phyloP scores from a whole-genome alignment of 2,329 filamentous ascomycete genomes.

The Celoporthe dispersa region DNA sequence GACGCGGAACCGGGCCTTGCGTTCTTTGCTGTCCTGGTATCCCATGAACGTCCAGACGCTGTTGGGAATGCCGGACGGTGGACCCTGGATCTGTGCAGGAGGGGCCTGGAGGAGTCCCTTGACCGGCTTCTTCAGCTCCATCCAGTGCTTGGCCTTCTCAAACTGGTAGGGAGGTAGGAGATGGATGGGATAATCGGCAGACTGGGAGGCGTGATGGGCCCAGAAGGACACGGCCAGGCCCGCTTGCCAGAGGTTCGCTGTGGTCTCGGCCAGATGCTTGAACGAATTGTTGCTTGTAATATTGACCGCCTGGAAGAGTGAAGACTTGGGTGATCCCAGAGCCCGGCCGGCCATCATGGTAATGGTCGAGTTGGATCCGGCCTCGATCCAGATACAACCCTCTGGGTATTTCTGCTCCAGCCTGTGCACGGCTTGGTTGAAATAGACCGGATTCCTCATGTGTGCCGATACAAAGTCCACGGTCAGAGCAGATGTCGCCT shows the following conservation, averaged over 20 bases:
- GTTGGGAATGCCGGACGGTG: constrained; percentile 12
- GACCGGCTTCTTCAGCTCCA: constrained; percentile 38
- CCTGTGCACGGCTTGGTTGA: constrained; percentile 40
- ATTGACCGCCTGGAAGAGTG: constrained; percentile 35
- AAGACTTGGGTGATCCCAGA: neutral
- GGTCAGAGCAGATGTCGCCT: neutral
- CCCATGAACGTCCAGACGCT: constrained; percentile 30
- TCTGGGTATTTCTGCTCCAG: constrained; percentile 30
- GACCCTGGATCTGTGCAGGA: constrained; percentile 17
- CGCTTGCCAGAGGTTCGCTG: constrained; percentile 45
- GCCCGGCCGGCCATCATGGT: constrained; percentile 41
- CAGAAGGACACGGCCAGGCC: constrained; percentile 44
- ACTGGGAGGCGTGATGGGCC: constrained; percentile 40
- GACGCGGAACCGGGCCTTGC: constrained; percentile 44
- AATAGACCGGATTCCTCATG: constrained; percentile 49
- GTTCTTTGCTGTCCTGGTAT: constrained; percentile 24
- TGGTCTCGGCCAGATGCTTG: constrained; percentile 34
- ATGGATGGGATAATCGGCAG: constrained; percentile 29
- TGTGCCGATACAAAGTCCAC: constrained; percentile 39
- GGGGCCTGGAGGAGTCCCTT: constrained; percentile 33
- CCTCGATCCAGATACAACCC: constrained; percentile 44
- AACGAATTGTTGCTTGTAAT: constrained; percentile 32
- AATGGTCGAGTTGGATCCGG: constrained; percentile 45
- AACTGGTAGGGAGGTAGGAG: constrained; percentile 49
- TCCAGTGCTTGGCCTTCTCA: constrained; percentile 45